Conservation (phyloP, 495 filamentous ascomycete genomes). For the Baudoinia panamericana region DNA sequence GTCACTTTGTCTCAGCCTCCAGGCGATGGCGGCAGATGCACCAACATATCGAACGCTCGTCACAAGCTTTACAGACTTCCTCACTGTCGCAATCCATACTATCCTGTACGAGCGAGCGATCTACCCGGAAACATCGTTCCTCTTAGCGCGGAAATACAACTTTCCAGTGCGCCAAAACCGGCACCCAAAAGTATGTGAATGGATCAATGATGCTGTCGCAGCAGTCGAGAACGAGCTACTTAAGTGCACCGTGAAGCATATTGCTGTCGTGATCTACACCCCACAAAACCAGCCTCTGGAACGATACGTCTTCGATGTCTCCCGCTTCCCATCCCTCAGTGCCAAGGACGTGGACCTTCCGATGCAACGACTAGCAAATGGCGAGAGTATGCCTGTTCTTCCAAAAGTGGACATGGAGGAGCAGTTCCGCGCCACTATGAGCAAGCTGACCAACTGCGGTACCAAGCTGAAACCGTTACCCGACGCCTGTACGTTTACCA, state of each 20-base stretch:
- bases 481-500: constrained; percentile 66
- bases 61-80: constrained; percentile 56
- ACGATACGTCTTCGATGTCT: constrained; percentile 75
- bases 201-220: constrained; percentile 72
- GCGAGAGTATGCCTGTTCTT: constrained; percentile 13
- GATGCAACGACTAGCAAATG: constrained; percentile 27
- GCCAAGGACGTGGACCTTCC: constrained; percentile 31
- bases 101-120: constrained; percentile 77
- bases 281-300: constrained; percentile 43
- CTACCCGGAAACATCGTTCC: constrained; percentile 71
- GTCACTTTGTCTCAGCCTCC: no score
- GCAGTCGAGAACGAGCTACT: constrained; percentile 63
- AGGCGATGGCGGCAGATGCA: constrained; percentile 22
- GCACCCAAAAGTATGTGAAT: constrained; percentile 81
- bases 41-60: constrained; percentile 39
- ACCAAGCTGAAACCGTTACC: constrained; percentile 53
- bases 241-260: constrained; percentile 52
- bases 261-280: constrained; percentile 66
- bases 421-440: constrained; percentile 51
- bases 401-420: constrained; percentile 48
- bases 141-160: constrained; percentile 73
- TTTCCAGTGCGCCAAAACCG: constrained; percentile 78
- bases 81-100: constrained; percentile 81
- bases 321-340: constrained; percentile 54
- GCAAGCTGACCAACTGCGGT: constrained; percentile 40